A percentile compares a stretch with the other conserved stretches of the same genome.
These are phyloP conservation scores for Herpotrichia juniperi DNA, from an alignment of 2,329 filamentous ascomycete species.

Conservation along the genomic window DNA sequence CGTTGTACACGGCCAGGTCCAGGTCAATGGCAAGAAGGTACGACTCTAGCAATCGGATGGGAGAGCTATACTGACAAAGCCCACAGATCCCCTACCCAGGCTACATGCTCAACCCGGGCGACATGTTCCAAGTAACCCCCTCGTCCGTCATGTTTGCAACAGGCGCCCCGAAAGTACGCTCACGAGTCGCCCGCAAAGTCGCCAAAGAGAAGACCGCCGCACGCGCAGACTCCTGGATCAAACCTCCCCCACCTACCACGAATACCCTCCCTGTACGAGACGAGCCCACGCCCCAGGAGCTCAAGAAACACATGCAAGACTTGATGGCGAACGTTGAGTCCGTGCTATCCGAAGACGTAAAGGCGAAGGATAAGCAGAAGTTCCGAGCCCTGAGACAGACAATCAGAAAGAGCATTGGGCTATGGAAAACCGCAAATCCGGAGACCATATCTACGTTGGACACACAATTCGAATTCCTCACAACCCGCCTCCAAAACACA, in stretches of 20 bases:
- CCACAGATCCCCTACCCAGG: slow-evolving; percentile 85
- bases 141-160: slow-evolving; percentile 89
- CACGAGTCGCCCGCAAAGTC: slow-evolving; percentile 33
- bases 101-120: slow-evolving; percentile 94
- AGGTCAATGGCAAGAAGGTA: slow-evolving; percentile 96
- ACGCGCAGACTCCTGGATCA: slow-evolving; percentile 29
- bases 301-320: slow-evolving; percentile 42
- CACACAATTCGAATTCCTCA: slow-evolving; percentile 55
- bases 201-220: slow-evolving; percentile 37
- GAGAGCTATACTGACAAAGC: background rate
- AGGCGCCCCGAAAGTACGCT: slow-evolving; percentile 68
- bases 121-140: slow-evolving; percentile 95
- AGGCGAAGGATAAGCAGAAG: slow-evolving; percentile 75
- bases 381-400: slow-evolving; percentile 74
- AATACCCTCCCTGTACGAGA: slow-evolving; percentile 15
- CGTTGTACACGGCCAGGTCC: slow-evolving; percentile 89
- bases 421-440: slow-evolving; percentile 52
- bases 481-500: slow-evolving; percentile 23
- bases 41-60: slow-evolving; percentile 16
- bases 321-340: slow-evolving; percentile 60
- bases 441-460: slow-evolving; percentile 53
- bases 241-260: slow-evolving; percentile 1
- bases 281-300: slow-evolving; percentile 35
- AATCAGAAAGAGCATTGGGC: slow-evolving; percentile 67
- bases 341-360: slow-evolving; percentile 64